Evolutionary conservation across 2,329 filamentous ascomycete genomes (phyloP).

Genomic region (Chrysosporium queenslandicum): DNA sequence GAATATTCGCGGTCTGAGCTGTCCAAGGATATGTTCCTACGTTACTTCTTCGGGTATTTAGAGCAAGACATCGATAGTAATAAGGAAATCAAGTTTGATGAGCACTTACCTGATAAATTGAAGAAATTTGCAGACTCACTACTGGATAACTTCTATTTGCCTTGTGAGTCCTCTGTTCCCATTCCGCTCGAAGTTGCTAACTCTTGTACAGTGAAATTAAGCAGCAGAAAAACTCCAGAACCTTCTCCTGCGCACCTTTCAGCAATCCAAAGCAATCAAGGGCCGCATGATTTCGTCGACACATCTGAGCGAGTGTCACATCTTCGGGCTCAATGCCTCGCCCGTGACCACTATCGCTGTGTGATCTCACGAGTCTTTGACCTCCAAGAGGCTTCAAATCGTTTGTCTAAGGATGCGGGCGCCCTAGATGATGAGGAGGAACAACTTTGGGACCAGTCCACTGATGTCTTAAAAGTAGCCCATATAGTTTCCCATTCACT

Average conservation of each 20-base stretch:
- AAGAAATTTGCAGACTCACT: slow-evolving; percentile 16
- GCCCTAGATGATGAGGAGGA: slow-evolving; percentile 18
- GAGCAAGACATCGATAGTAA: too few species aligned
- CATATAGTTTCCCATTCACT: slow-evolving; percentile 20
- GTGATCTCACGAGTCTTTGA: slow-evolving; percentile 18
- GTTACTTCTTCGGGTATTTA: too few species aligned
- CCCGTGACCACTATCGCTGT: slow-evolving; percentile 18
- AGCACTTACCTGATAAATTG: too few species aligned
- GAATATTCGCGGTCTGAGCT: slow-evolving; percentile 16
- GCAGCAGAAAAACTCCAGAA: slow-evolving; percentile 16
- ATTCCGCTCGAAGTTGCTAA: not conserved
- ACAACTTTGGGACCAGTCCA: slow-evolving; percentile 11
- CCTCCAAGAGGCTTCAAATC: slow-evolving; percentile 14
- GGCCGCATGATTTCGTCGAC: not conserved
- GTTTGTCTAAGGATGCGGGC: slow-evolving; percentile 9
- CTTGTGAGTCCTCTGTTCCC: slow-evolving; percentile 11
- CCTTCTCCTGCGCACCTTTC: slow-evolving; percentile 17
- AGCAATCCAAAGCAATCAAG: slow-evolving; percentile 12
- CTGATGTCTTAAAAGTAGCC: slow-evolving; percentile 16
- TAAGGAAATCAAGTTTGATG: too few species aligned
- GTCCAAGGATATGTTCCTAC: not conserved
- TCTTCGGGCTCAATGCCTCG: slow-evolving; percentile 12
- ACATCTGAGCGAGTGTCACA: slow-evolving; percentile 2
- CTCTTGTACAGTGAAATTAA: slow-evolving; percentile 14
- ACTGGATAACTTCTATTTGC: slow-evolving; percentile 17